phyloP scores from a whole-genome alignment of 2,329 filamentous ascomycete genomes.

The Pyrenophora teres region DNA sequence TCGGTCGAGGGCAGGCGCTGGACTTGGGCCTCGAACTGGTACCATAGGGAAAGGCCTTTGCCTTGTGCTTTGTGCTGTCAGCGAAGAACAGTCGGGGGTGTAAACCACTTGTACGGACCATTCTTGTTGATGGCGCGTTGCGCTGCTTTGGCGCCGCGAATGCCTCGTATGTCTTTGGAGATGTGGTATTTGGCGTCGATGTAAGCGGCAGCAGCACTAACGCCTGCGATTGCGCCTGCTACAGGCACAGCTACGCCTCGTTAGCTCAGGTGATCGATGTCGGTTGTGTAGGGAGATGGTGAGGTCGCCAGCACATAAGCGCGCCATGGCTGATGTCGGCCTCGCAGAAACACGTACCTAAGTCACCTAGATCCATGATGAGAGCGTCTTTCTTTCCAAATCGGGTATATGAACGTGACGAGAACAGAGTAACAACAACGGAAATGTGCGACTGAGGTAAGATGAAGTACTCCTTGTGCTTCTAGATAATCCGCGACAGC shows the following conservation, averaged over 20 bases:
- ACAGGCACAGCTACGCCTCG: conserved; percentile 30
- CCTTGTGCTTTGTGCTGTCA: conserved; percentile 33
- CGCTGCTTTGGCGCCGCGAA: conserved; percentile 53
- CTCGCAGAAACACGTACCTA: conserved; percentile 12
- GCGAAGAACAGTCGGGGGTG: neutral
- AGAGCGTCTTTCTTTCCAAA: neutral
- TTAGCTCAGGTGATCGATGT: conserved; percentile 8
- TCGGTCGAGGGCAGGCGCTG: conserved; percentile 55
- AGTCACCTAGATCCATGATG: conserved; percentile 18
- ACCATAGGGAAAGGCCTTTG: conserved; percentile 66
- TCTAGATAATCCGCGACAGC: conserved; percentile 19
- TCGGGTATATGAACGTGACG: neutral
- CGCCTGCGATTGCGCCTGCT: conserved; percentile 42
- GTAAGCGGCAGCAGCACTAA: conserved; percentile 59
- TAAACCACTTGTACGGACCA: conserved; percentile 45
- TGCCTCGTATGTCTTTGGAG: conserved; percentile 60
- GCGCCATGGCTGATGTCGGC: conserved; percentile 3
- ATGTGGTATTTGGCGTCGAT: conserved; percentile 73
- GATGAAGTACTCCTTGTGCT: conserved; percentile 6
- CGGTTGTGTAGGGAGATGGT: neutral
- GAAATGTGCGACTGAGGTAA: neutral
- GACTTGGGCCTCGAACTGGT: conserved; percentile 65
- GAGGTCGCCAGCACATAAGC: neutral
- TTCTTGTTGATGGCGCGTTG: conserved; percentile 56
- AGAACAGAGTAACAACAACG: neutral